A percentile compares a stretch with the other conserved stretches of the same genome.
Conservation (phyloP, 2,329 filamentous ascomycete genomes). For the Aspergillus awamori region DNA sequence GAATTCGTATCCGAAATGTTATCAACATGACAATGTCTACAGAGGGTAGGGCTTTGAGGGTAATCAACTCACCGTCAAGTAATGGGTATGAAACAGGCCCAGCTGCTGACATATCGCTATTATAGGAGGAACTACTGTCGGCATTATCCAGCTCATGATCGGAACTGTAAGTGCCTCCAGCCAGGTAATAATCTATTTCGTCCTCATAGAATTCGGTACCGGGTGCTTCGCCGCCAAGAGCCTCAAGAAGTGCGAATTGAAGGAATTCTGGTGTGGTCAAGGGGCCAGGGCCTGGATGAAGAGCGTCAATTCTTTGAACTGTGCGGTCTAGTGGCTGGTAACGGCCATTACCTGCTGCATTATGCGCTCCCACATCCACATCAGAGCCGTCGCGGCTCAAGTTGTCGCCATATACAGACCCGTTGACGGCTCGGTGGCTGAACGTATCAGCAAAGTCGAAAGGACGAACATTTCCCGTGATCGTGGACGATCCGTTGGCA, state of each 20-base stretch:
- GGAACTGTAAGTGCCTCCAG: constrained; percentile 20
- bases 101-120: constrained; percentile 18
- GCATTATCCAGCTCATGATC: constrained; percentile 20
- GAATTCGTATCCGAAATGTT: constrained; percentile 21
- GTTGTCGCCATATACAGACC: constrained; percentile 22
- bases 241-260: constrained; percentile 27
- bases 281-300: constrained; percentile 13
- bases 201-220: constrained; percentile 23
- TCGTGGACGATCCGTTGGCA: background rate
- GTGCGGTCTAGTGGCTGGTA: constrained; percentile 6
- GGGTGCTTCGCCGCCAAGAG: constrained; percentile 25
- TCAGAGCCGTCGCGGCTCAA: constrained; percentile 20
- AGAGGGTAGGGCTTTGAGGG: background rate
- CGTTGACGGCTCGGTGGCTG: constrained; percentile 25
- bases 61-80: constrained; percentile 23
- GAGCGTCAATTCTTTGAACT: constrained; percentile 6
- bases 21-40: constrained; percentile 1
- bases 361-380: constrained; percentile 13
- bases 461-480: constrained; percentile 7
- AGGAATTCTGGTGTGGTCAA: constrained; percentile 27
- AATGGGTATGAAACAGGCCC: constrained; percentile 17
- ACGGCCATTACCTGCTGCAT: background rate
- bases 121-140: constrained; percentile 19
- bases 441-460: constrained; percentile 20
- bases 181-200: constrained; percentile 18